Percentiles rank a stretch among this genome's conserved stretches.
Conservation (phyloP, 2,329 filamentous ascomycete species). For the Aspergillus clavatus region DNA sequence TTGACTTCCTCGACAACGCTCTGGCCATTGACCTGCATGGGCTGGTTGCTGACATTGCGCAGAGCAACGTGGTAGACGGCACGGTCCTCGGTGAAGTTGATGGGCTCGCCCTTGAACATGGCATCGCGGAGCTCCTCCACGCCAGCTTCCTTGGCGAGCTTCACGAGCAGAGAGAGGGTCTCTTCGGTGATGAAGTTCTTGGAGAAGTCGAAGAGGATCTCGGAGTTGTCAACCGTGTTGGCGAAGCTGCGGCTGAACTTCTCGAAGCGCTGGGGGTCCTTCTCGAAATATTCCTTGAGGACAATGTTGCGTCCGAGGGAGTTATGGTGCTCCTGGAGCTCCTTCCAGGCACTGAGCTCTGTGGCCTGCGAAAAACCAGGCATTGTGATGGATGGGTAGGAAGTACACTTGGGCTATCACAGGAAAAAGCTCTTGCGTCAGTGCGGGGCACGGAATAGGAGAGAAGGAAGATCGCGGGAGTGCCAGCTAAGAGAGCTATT, state of each 20-base stretch:
- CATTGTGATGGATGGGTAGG: constrained; percentile 24
- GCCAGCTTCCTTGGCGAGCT: constrained; percentile 86
- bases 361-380: constrained; percentile 63
- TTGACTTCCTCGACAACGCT: constrained; percentile 94
- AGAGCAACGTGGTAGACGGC: constrained; percentile 95
- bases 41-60: constrained; percentile 80
- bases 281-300: constrained; percentile 86
- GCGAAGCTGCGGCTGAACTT: constrained; percentile 85
- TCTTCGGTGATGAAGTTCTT: constrained; percentile 98
- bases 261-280: constrained; percentile 80
- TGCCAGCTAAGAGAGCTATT: not conserved
- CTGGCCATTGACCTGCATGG: constrained; percentile 77
- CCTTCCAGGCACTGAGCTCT: constrained; percentile 79
- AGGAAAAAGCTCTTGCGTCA: constrained; percentile 16
- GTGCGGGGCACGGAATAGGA: constrained; percentile 21
- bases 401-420: constrained; percentile 6
- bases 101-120: constrained; percentile 97
- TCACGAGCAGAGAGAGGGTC: constrained; percentile 77
- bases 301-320: constrained; percentile 82
- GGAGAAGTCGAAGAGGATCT: constrained; percentile 96
- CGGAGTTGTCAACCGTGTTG: constrained; percentile 70
- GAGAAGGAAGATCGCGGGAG: not conserved
- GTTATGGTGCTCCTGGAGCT: constrained; percentile 87
- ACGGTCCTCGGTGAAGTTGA: constrained; percentile 97
- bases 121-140: constrained; percentile 91